Conservation (phyloP, 1,284 basidiomycete genomes). For the Microbotryum violaceum region DNA sequence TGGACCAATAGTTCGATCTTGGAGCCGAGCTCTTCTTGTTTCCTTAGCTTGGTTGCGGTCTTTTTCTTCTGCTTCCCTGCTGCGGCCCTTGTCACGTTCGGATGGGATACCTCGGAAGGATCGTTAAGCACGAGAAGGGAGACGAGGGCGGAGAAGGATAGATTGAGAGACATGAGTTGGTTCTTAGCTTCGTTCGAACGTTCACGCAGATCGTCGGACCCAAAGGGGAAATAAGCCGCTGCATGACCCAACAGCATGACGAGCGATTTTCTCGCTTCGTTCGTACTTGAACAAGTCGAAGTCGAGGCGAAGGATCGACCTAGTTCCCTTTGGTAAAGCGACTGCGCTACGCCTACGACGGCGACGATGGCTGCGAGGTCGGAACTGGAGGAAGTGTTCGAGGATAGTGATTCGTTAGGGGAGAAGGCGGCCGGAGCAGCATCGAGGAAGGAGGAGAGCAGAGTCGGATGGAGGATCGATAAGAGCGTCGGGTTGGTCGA, state of each 20-base stretch:
- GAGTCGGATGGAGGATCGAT: slow-evolving; percentile 59
- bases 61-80: slow-evolving; percentile 36
- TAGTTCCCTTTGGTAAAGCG: slow-evolving; percentile 57
- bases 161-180: slow-evolving; percentile 59
- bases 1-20: slow-evolving; percentile 45
- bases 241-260: slow-evolving; percentile 60
- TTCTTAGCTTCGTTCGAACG: slow-evolving; percentile 38
- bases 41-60: slow-evolving; percentile 29
- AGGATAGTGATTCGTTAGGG: slow-evolving; percentile 40
- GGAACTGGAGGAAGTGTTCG: slow-evolving; percentile 13
- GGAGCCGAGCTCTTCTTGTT: slow-evolving; percentile 13
- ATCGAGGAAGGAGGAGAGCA: slow-evolving; percentile 76
- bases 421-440: slow-evolving; percentile 71
- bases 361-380: slow-evolving; percentile 54
- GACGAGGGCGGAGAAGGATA: slow-evolving; percentile 66
- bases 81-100: not conserved
- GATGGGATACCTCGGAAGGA: not conserved
- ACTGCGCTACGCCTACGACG: slow-evolving; percentile 55
- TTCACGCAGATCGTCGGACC: slow-evolving; percentile 38
- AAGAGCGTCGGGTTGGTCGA: slow-evolving; percentile 30
- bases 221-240: slow-evolving; percentile 75
- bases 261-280: slow-evolving; percentile 41
- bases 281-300: not conserved
- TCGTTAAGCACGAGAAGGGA: slow-evolving; percentile 52
- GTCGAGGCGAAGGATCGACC: not conserved